Conservation (phyloP, 768 basidiomycete genomes). For the Tricholoma furcatifolium region DNA sequence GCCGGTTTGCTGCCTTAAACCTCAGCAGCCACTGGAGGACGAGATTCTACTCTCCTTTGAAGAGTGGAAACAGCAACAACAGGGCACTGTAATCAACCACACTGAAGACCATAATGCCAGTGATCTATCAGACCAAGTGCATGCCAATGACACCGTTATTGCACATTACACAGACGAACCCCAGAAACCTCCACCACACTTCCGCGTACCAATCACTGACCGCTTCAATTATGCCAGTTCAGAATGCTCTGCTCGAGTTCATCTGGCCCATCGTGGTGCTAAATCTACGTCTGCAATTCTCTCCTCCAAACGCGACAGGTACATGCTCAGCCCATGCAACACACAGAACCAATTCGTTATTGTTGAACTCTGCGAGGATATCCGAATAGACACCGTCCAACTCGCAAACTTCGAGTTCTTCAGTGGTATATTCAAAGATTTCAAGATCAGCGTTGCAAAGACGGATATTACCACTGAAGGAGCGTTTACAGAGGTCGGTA, state of each 20-base stretch:
- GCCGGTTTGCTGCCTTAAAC: slow-evolving; percentile 70
- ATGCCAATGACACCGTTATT: slow-evolving; percentile 19
- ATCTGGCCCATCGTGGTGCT: slow-evolving; percentile 75
- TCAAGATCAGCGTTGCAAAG: slow-evolving; percentile 84
- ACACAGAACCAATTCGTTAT: slow-evolving; percentile 73
- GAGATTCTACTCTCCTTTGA: slow-evolving; percentile 78
- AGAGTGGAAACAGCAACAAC: slow-evolving; percentile 78
- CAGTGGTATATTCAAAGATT: slow-evolving; percentile 92
- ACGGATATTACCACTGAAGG: slow-evolving; percentile 62
- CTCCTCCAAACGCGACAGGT: slow-evolving; percentile 85
- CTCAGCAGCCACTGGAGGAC: slow-evolving; percentile 51
- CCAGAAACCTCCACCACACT: slow-evolving; percentile 49
- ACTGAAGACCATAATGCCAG: slow-evolving; percentile 26
- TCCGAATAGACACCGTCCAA: slow-evolving; percentile 94
- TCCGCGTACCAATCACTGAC: slow-evolving; percentile 75
- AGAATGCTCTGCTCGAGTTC: slow-evolving; percentile 93
- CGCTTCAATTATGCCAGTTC: slow-evolving; percentile 92
- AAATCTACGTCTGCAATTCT: slow-evolving; percentile 85
- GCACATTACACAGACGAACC: slow-evolving; percentile 25
- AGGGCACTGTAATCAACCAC: slow-evolving; percentile 27
- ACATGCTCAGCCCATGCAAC: slow-evolving; percentile 94
- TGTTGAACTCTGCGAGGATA: slow-evolving; percentile 96
- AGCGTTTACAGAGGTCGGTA: slow-evolving; percentile 74
- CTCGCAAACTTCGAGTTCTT: slow-evolving; percentile 98
- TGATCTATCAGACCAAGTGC: slow-evolving; percentile 7